Conservation (phyloP, 2,329 filamentous ascomycete species). For the Cladosporium sp. region DNA sequence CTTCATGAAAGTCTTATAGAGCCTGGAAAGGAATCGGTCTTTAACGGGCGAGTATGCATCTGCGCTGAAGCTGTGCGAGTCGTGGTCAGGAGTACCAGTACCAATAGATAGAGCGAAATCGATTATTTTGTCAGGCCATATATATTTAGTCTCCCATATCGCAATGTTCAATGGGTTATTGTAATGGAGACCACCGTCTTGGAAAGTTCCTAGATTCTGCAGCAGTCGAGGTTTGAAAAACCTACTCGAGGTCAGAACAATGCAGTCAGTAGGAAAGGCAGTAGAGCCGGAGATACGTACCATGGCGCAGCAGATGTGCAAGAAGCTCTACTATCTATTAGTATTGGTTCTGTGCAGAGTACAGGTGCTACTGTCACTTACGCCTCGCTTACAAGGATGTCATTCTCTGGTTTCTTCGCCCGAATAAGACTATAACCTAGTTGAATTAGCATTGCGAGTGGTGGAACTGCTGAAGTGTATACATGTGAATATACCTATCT, state of each 20-base stretch:
- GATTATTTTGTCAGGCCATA: conserved; percentile 24
- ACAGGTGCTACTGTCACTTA: conserved; percentile 15
- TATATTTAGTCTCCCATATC: conserved; percentile 20
- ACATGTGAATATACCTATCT: conserved; percentile 15
- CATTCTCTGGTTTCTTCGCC: conserved; percentile 18
- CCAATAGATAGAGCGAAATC: conserved; percentile 28
- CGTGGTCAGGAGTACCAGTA: conserved; percentile 18
- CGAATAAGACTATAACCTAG: conserved; percentile 23
- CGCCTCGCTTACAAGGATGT: conserved; percentile 25
- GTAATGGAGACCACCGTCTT: conserved; percentile 29
- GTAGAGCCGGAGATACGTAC: conserved; percentile 12
- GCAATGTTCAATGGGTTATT: conserved; percentile 27
- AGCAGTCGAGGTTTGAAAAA: conserved; percentile 27
- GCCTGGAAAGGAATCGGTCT: conserved; percentile 20
- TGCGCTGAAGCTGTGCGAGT: neutral
- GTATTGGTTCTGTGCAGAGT: neutral
- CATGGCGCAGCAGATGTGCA: conserved; percentile 29
- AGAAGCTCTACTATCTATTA: conserved; percentile 20
- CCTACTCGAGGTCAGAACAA: conserved; percentile 7
- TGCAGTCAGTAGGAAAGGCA: neutral
- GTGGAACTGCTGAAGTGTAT: no score
- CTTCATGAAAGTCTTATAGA: conserved; percentile 21
- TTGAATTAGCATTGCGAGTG: neutral
- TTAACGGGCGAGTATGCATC: conserved; percentile 23
- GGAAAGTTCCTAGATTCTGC: conserved; percentile 23